Conservation (phyloP, 2,329 filamentous ascomycete genomes). For the Microascus cirrosus region DNA sequence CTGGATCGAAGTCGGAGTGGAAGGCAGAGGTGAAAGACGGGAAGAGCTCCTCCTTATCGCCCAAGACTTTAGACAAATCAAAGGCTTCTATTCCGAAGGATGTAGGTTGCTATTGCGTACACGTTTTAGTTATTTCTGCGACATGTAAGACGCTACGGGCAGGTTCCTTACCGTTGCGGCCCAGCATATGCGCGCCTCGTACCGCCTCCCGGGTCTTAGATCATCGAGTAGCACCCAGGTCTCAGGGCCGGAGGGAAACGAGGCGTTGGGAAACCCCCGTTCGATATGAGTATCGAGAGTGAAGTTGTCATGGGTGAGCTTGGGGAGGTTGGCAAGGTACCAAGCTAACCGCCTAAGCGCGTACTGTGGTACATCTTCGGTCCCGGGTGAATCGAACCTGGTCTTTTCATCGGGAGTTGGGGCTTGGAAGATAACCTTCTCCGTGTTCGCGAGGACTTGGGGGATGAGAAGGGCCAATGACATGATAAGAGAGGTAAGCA, state of each 20-base stretch:
- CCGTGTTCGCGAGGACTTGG: slow-evolving; percentile 56
- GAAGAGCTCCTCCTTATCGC: slow-evolving; percentile 25
- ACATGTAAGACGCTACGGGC: neutral
- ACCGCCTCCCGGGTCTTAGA: slow-evolving; percentile 61
- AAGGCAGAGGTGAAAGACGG: slow-evolving; percentile 15
- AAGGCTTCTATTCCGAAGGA: slow-evolving; percentile 60
- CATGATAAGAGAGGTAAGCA: slow-evolving; percentile 2
- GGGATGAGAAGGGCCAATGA: slow-evolving; percentile 9
- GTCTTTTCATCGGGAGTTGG: slow-evolving; percentile 56
- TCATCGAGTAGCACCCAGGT: slow-evolving; percentile 72
- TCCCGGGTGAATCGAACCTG: slow-evolving; percentile 67
- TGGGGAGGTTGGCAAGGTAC: slow-evolving; percentile 48
- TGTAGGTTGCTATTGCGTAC: slow-evolving; percentile 68
- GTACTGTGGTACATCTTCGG: slow-evolving; percentile 38
- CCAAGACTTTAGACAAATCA: slow-evolving; percentile 48
- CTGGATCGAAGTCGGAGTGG: neutral
- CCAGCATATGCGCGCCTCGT: slow-evolving; percentile 92
- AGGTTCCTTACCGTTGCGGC: slow-evolving; percentile 64
- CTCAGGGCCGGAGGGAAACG: slow-evolving; percentile 42
- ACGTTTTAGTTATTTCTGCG: neutral
- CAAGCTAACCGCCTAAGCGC: slow-evolving; percentile 14
- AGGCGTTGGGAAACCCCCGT: slow-evolving; percentile 53
- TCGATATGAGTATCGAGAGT: slow-evolving; percentile 53
- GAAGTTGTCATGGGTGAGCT: slow-evolving; percentile 46
- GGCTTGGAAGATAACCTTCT: slow-evolving; percentile 81